Evolutionary conservation across 179 eudicot genomes (phyloP).

Genomic region (Silene coronaria): DNA sequence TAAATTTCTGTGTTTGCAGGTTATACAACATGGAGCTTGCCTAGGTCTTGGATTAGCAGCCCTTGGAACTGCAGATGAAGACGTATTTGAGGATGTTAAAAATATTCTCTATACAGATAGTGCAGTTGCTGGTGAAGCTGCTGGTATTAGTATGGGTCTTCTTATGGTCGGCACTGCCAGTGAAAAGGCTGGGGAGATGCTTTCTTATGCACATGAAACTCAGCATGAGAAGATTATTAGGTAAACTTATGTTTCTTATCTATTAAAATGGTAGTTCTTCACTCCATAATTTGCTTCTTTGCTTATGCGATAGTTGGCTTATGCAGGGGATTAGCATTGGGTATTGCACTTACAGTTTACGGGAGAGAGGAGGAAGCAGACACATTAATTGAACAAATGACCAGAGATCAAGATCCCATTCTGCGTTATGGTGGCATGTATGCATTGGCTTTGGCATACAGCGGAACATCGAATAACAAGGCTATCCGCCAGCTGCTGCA

Average conservation of each 20-base stretch:
- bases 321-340: constrained; percentile 83
- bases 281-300: background rate
- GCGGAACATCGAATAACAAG: constrained; percentile 96
- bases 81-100: constrained; percentile 76
- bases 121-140: constrained; percentile 99
- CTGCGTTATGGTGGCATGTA: constrained; percentile 97
- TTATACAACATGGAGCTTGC: constrained; percentile 96
- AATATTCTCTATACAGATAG: constrained; percentile 83
- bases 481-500: constrained; percentile 95
- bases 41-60: constrained; percentile 94
- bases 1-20: constrained; percentile 43
- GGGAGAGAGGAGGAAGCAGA: constrained; percentile 99
- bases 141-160: constrained; percentile 89
- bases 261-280: background rate
- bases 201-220: constrained; percentile 93
- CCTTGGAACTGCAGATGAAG: constrained; percentile 95
- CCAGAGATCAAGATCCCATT: constrained; percentile 95
- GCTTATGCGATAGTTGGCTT: constrained; percentile 18
- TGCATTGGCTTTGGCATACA: constrained; percentile 90
- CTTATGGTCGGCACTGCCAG: constrained; percentile 95
- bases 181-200: constrained; percentile 96
- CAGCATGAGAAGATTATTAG: constrained; percentile 98
- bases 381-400: constrained; percentile 91
- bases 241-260: constrained; percentile 28
- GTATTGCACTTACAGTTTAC: constrained; percentile 90